Evolutionary conservation across 495 filamentous ascomycete genomes (phyloP), one percentile per base, ranked within the genome.

Genomic region (Trichoderma reesei): DNA sequence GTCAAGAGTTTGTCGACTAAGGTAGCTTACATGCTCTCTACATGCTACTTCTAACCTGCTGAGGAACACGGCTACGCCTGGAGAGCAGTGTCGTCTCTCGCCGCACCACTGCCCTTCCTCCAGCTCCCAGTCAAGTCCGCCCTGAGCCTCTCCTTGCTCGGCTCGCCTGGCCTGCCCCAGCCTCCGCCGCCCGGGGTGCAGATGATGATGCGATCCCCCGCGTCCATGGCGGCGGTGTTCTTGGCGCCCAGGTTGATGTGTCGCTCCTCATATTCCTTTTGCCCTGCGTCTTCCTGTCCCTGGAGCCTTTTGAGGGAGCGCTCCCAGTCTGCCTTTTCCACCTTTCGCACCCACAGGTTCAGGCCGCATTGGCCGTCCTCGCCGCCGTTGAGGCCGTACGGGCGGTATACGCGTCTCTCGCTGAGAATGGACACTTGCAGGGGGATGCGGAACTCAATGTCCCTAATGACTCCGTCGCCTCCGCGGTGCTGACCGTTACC

Each of bases 361-460:
- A 92, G 68, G 0, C 93, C 94, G 42, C 87, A 85, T 71, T 84
- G 73, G 0, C 85, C 93, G 67, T 92, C 86, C 68, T 87, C 88
- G 0, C 94, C 93, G n/a, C 93, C 93, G 26, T 83, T 86, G 61
- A 97, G 79, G 0, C 94, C 94, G 69, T 96, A 98, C 8, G 94
- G 94, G 34, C 84, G 82, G 69, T 91, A 91, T 0, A 96, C 91
- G 16, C 94, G 78, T 34, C 94, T 77, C 77, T 98, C 94, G 62
- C 86, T 90, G 44, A 98, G 74, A 65, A 98, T 97, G 6, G 88
- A 91, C 16, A 90, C 90, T 71, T 96, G 89, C 65, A 97, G 83
- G 0, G 90, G 88, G 31, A 91, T 86, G 20, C 92, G 82, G 77
- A 98, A 96, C 76, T 98, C 94, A 63, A 98, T 96, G 67, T 98